Evolutionary conservation across 2,329 filamentous ascomycete genomes (phyloP).

Genomic region (Nothopassalora personata): DNA sequence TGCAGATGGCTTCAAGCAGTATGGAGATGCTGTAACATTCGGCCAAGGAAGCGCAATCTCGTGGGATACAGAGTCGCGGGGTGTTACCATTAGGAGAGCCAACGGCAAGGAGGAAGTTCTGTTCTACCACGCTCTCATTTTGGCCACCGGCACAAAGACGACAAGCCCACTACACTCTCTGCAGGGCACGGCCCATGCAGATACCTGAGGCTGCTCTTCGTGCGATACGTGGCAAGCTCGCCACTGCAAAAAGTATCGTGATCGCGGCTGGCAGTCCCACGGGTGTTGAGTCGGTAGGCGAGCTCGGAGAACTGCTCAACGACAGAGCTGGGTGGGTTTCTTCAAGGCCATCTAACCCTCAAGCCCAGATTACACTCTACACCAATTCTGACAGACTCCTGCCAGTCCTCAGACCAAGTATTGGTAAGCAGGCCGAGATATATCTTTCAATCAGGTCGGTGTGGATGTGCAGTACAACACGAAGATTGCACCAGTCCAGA

Average conservation of each 20-base stretch:
- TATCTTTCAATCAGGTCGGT: conserved; percentile 70
- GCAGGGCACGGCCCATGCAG: conserved; percentile 28
- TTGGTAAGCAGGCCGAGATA: conserved; percentile 35
- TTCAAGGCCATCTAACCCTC: conserved; percentile 31
- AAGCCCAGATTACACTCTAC: conserved; percentile 40
- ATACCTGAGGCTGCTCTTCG: conserved; percentile 22
- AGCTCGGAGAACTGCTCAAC: conserved; percentile 33
- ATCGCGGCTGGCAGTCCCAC: conserved; percentile 31
- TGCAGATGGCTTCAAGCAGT: conserved; percentile 42
- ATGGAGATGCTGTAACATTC: conserved; percentile 43
- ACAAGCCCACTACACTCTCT: conserved; percentile 38
- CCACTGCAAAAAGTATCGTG: conserved; percentile 25
- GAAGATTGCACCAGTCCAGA: conserved; percentile 55
- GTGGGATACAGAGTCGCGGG: conserved; percentile 39
- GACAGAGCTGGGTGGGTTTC: conserved; percentile 39
- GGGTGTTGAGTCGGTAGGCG: conserved; percentile 32
- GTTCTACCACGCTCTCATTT: conserved; percentile 48
- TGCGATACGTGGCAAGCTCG: conserved; percentile 18
- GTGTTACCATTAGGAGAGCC: conserved; percentile 36
- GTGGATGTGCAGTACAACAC: conserved; percentile 70
- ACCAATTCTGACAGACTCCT: conserved; percentile 37
- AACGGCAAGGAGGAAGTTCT: conserved; percentile 31
- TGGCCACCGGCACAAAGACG: conserved; percentile 49
- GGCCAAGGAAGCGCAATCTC: conserved; percentile 44
- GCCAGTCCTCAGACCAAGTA: conserved; percentile 34